Conservation (phyloP, 345 rosid species). For the Chamaenerion angustifolium region DNA sequence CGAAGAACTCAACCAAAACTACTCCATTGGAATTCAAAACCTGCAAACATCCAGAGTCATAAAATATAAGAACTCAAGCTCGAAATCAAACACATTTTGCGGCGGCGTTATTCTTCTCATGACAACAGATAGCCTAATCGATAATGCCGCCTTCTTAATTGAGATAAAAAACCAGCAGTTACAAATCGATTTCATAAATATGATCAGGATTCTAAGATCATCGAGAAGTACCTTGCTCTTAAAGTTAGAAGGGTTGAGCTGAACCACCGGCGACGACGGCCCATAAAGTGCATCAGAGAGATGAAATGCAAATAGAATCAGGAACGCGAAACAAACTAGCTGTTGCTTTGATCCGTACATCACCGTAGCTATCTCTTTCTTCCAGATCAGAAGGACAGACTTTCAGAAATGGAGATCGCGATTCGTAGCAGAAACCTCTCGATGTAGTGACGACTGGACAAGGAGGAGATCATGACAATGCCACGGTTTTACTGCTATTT, state of each 20-base stretch:
- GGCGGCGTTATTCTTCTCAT: too few relatives aligned
- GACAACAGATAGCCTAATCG: too few relatives aligned
- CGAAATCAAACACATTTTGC: neutral
- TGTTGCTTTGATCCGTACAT: constrained; percentile 23
- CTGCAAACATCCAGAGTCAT: constrained; percentile 20
- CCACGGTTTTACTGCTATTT: neutral
- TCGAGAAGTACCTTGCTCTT: constrained; percentile 1
- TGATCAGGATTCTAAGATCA: neutral
- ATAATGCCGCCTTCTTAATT: neutral
- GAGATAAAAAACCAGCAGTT: neutral
- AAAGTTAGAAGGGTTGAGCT: constrained; percentile 6
- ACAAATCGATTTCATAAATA: neutral
- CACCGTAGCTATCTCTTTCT: constrained; percentile 19
- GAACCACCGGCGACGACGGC: constrained; percentile 40
- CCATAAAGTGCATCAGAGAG: constrained; percentile 50
- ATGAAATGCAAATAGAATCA: constrained; percentile 14
- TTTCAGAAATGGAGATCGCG: neutral
- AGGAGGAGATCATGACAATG: neutral
- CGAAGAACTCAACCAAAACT: constrained; percentile 93
- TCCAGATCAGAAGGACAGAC: constrained; percentile 10
- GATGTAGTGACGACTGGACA: constrained; percentile 4
- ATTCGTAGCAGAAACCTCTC: too few relatives aligned
- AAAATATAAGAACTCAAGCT: neutral
- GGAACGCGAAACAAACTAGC: constrained; percentile 15
- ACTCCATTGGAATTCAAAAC: constrained; percentile 74